phyloP scores from a whole-genome alignment of 106 monocot genomes.

The Dendrobium officinale region DNA sequence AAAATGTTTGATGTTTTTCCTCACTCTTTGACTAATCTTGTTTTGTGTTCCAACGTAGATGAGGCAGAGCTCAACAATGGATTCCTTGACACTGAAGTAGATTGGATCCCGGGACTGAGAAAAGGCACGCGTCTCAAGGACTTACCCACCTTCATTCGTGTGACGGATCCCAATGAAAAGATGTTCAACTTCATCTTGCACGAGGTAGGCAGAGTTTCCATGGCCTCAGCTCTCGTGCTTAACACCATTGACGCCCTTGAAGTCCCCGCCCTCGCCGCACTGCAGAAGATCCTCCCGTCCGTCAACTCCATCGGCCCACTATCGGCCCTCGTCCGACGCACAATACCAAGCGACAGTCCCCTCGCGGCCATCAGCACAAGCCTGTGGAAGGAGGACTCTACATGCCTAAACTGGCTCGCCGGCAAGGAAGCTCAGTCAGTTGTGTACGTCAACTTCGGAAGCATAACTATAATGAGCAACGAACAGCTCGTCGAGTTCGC shows the following conservation, averaged over 20 bases:
- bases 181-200: conserved; percentile 6
- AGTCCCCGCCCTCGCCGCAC: not conserved
- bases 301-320: not conserved
- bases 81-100: too few species aligned
- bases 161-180: not conserved
- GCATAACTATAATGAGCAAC: conserved; percentile 14
- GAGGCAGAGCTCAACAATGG: too few species aligned
- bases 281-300: not conserved
- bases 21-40: too few species aligned
- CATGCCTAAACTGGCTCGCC: conserved; percentile 30
- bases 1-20: too few species aligned
- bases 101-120: too few species aligned
- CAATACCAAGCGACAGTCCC: not conserved
- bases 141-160: not conserved
- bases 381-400: conserved; percentile 35
- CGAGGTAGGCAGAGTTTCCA: conserved; percentile 1
- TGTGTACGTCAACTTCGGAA: conserved; percentile 17
- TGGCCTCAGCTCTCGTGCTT: not conserved
- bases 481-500: conserved; percentile 28
- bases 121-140: too few species aligned
- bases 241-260: conserved; percentile 7
- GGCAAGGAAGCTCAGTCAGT: conserved; percentile 6
- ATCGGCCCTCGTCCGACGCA: not conserved
- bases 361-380: not conserved
- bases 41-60: too few species aligned